Percentiles rank a stretch among this genome's conserved stretches.
Conservation (phyloP, 345 rosid genomes). For the Hypericum androsaemum region DNA sequence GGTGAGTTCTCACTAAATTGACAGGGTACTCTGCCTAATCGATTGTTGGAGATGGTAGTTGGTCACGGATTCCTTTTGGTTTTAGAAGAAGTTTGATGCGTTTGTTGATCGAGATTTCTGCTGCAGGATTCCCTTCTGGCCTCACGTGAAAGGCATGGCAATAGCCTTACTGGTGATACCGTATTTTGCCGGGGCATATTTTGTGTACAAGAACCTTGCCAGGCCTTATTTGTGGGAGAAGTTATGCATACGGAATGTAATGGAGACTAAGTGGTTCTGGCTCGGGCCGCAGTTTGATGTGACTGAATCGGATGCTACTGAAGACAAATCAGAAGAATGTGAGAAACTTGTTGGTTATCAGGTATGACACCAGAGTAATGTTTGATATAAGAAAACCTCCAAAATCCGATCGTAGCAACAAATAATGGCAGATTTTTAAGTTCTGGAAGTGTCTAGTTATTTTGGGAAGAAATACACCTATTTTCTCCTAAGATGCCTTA, state of each 20-base stretch:
- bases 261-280: slow-evolving; percentile 3
- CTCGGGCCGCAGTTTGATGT: not conserved
- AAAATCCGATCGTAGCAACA: no score
- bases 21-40: no score
- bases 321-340: slow-evolving; percentile 8
- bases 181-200: slow-evolving; percentile 28
- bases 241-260: slow-evolving; percentile 9
- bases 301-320: not conserved
- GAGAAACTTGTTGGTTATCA: slow-evolving; percentile 8
- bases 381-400: no score
- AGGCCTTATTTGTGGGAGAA: slow-evolving; percentile 11
- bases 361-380: slow-evolving; percentile 11
- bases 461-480: no score
- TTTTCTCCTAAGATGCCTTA: no score
- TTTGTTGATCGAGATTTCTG: not conserved
- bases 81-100: slow-evolving; percentile 2
- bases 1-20: no score
- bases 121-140: slow-evolving; percentile 31
- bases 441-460: no score
- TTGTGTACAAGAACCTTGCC: slow-evolving; percentile 14
- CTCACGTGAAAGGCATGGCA: slow-evolving; percentile 22
- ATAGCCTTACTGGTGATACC: slow-evolving; percentile 25
- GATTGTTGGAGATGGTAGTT: no score
- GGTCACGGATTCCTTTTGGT: not conserved
- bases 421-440: no score